Evolutionary conservation across 352 stramenopile genomes (phyloP), one percentile per base, ranked within the genome.

Genomic region (Ochromonadaceae sp.): DNA sequence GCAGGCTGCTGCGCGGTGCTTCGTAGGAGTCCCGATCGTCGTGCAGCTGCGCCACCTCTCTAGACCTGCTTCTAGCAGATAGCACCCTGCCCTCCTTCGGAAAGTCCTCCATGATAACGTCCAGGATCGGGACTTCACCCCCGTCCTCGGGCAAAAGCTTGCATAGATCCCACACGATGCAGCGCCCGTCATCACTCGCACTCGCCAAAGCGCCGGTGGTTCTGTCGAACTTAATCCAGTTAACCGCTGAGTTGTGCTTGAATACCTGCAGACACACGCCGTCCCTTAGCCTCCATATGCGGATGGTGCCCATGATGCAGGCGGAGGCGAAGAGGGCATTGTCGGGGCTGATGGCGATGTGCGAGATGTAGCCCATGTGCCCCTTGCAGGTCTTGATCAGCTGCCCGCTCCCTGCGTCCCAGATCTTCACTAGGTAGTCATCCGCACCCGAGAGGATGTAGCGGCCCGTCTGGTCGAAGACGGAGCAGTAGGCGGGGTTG

Each of bases 401-500:
- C 61, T 42, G 74, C 70, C 43, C 79, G 71, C 83, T 89, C 28
- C 71, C 74, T 32, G 95, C 70, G 53, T 83, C 92, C 84, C 93
- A 98, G 34, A 98, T 81, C 72, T 97, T 97, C 28, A 95, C 84
- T 15, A 98, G 74, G 50, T 86, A 90, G 71, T 98, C 92, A 72
- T 98, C 91, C 0, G 91, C 88, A 42, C 92, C 92, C 0, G 91
- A 97, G 59, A 98, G 88, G 56, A 97, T 89, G 65, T 94, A 95
- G 56, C 90, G 83, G 35, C 90, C 88, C 20, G 78, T 86, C 62
- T 83, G 86, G 79, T 98, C 91, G 70, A 97, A 97, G 43, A 84
- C 87, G 44, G 97, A 75, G 70, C 88, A 96, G 68, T 95, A 98
- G 12, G 93, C 81, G 26, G 88, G 86, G 63, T 93, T 95, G 53